A percentile compares a stretch with the other conserved stretches of the same genome.
Evolutionary conservation across 208 protist genomes (phyloP).

Genomic region (Porcisia deanei): DNA sequence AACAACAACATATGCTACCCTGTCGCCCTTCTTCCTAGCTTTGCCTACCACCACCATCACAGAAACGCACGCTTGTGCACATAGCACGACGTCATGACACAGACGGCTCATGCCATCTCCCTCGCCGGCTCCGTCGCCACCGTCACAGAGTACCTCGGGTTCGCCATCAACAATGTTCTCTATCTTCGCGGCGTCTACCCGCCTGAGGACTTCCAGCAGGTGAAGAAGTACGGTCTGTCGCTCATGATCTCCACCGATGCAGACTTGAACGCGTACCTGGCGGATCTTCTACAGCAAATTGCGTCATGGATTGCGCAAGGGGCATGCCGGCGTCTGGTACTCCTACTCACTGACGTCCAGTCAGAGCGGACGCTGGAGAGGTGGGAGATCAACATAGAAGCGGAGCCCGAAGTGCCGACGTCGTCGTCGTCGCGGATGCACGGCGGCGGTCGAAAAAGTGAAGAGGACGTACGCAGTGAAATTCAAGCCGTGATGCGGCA

Average conservation of each 20-base stretch:
- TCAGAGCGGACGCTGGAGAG: conserved; percentile 89
- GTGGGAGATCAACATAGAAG: conserved; percentile 95
- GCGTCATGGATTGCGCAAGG: conserved; percentile 90
- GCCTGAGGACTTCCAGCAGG: conserved; percentile 92
- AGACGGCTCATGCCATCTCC: conserved; percentile 86
- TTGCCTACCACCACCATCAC: neutral
- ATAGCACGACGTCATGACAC: conserved; percentile 30
- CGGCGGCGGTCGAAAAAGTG: conserved; percentile 18
- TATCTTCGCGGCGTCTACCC: conserved; percentile 98
- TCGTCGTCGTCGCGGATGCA: neutral
- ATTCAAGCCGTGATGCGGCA: conserved; percentile 97
- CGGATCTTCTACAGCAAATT: conserved; percentile 94
- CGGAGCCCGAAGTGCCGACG: conserved; percentile 4
- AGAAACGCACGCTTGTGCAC: neutral
- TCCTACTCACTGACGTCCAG: conserved; percentile 84
- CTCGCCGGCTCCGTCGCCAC: conserved; percentile 96
- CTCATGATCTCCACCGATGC: conserved; percentile 95
- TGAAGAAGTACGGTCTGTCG: conserved; percentile 95
- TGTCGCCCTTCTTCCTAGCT: neutral
- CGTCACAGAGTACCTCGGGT: conserved; percentile 98
- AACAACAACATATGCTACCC: neutral
- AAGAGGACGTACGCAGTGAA: conserved; percentile 93
- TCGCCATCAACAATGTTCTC: conserved; percentile 93
- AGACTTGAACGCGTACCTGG: conserved; percentile 95
- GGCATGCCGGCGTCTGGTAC: conserved; percentile 94